Percentiles rank a stretch among this genome's conserved stretches.
phyloP scores from a whole-genome alignment of 176 grass and related monocot genomes.

The Oropetium thomaeum region DNA sequence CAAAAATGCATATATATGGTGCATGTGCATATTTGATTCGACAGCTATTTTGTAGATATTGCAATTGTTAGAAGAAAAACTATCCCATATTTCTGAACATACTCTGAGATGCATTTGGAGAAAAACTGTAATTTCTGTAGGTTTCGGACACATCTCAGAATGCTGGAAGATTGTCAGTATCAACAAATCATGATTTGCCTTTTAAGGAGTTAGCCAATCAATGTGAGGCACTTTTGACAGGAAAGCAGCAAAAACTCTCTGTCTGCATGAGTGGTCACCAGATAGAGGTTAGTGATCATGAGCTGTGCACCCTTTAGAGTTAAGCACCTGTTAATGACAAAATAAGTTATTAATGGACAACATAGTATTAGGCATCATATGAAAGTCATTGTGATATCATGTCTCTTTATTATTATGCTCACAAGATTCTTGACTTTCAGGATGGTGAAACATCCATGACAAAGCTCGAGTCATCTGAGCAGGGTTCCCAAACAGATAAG shows the following conservation, averaged over 20 bases:
- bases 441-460: conserved; percentile 42
- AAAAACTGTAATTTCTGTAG: conserved; percentile 39
- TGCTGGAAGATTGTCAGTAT: conserved; percentile 66
- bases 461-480: conserved; percentile 21
- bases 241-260: conserved; percentile 76
- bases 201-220: conserved; percentile 68
- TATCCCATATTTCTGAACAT: not conserved
- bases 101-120: conserved; percentile 11
- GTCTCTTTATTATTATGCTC: conserved; percentile 7
- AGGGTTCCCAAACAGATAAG: conserved; percentile 24
- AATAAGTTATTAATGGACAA: not conserved
- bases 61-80: not conserved
- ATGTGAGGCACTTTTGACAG: conserved; percentile 65
- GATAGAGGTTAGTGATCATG: conserved; percentile 44
- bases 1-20: not conserved
- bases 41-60: not conserved
- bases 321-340: conserved; percentile 1
- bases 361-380: not conserved
- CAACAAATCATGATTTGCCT: conserved; percentile 63
- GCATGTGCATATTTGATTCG: not conserved
- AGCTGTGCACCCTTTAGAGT: conserved; percentile 15
- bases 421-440: conserved; percentile 38
- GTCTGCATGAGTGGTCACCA: conserved; percentile 48
- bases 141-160: conserved; percentile 53
- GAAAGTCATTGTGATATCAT: not conserved